Base-by-base conservation (phyloP, 148 eudicot species). In the Rheum nobile region DNA sequence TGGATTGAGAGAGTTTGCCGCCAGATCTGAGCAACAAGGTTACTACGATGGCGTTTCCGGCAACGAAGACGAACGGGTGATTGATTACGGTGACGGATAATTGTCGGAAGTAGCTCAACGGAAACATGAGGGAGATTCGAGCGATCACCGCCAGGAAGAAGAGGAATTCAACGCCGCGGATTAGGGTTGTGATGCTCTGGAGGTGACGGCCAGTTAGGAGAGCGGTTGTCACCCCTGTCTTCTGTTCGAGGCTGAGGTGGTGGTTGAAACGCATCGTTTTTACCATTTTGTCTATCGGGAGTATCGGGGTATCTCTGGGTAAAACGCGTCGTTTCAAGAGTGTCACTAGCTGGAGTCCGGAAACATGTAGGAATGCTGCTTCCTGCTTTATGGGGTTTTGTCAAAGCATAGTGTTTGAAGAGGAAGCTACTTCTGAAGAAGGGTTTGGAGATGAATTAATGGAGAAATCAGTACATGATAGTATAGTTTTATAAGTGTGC, bases 21-120 rank as follows among this genome's bases (percentile, higher is more conserved):
- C 91, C 80, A 48, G 86, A 84, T 35, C 85, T 88, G 80, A 75
- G 55, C 44, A 85, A 28, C 29, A 88, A 86, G 39, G 82, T 74
- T 29, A 88, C 37, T 48, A 88, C 86, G 67, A 88, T 88, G 28
- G 77, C 71, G 74, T 88, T 88, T 50, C 86, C 67, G 71, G 82
- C 21, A 0, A 88, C 52, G 80, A 88, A 88, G 31, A 88, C 75
- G 70, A 79, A 84, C 68, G 79, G 75, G 14, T 84, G 86, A 71
- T 81, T 85, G 26, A 77, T 9, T 55, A 82, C 19, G 44, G 81
- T 6, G 21, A 73, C 48, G 11, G 83, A 4, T 16, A 85, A 39
- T 16, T 10, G 77, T 19, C 80, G 82, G 76, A 84, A 72, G 24
- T 71, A 80, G 38, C 77, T 79, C 61, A 78, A 72, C 74, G 83